A percentile compares a stretch with the other conserved stretches of the same genome.
These are phyloP conservation scores for Logfia minima DNA, from an alignment of 129 eudicot genomes.

Conservation along the genomic window DNA sequence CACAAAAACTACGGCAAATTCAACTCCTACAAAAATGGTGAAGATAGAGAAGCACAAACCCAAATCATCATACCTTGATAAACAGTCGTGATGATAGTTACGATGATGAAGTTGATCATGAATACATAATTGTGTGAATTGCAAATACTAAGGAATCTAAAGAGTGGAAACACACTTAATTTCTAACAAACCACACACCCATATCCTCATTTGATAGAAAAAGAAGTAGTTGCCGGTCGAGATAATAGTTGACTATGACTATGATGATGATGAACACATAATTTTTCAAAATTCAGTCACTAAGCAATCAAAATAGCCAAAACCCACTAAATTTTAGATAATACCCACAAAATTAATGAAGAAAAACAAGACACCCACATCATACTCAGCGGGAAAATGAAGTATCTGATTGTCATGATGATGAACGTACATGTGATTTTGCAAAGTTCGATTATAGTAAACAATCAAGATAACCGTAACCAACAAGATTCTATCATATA, in stretches of 20 bases:
- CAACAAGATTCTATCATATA: constrained; percentile 4
- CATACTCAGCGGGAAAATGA: background rate
- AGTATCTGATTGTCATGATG: background rate
- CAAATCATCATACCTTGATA: too few relatives aligned
- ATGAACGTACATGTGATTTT: constrained; percentile 3
- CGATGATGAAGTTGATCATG: background rate
- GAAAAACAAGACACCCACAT: background rate
- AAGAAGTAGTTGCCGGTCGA: background rate
- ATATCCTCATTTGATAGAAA: background rate
- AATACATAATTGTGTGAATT: background rate
- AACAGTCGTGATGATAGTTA: too few relatives aligned
- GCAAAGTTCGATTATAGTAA: background rate
- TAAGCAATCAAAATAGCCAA: background rate
- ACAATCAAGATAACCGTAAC: background rate
- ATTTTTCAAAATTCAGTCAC: background rate
- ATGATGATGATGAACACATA: background rate
- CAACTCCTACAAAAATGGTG: background rate
- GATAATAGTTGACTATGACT: background rate
- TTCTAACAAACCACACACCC: background rate
- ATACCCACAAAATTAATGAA: constrained; percentile 9
- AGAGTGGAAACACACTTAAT: background rate
- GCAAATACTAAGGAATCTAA: background rate
- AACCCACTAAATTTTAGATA: background rate
- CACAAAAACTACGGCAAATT: too few relatives aligned
- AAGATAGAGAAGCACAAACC: too few relatives aligned